Base-by-base conservation (phyloP, 2,329 filamentous ascomycete genomes). In the Incumbomyces lentus region DNA sequence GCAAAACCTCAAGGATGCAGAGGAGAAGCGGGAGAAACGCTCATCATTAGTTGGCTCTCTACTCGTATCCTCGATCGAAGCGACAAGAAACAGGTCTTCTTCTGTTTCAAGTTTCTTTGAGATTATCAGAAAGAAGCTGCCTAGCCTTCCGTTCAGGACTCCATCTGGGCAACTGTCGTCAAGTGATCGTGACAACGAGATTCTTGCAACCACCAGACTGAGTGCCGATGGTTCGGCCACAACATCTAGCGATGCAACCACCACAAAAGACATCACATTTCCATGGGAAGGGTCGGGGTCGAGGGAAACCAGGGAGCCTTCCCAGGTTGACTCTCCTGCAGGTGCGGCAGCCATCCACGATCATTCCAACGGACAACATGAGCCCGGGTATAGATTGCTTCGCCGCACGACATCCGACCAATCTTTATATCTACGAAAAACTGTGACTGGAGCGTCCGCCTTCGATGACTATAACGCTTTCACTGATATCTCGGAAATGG, bases 381-480 rank as follows among this genome's bases (percentile, higher is more conserved):
- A 26, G 5, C 34, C 16, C 14, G 30, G 16, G 33, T 33, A 29
- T 10, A 16, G 12, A 3, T n/a, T 29, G 26, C 73, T 78, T 36
- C 40, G 45, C 41, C 72, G 79, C 54, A 76, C 79, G 0, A 80
- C 78, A 1, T 90, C 86, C 1, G 84, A 94, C 60, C 82, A 88
- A 49, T 92, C 86, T 4, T 66, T 93, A 50, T 68, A 73, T 14
- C 72, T 92, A 13, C 83, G 84, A 55, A 79, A 86, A 55, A 81
- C 78, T 3, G 69, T 88, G 2, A 94, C 89, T 0, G 74, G 81
- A 19, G 81, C 84, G 1, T 92, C 88, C 0, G 93, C 87, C 0
- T 73, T 93, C 1, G 89, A 89, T 1, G 86, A 95, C 59, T 86
- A 90, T 57, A 78, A 79, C 33, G 76, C 82, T 37, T 96, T 92